phyloP scores from a whole-genome alignment of 2,329 filamentous ascomycete species.

The Cercospora berteroae region DNA sequence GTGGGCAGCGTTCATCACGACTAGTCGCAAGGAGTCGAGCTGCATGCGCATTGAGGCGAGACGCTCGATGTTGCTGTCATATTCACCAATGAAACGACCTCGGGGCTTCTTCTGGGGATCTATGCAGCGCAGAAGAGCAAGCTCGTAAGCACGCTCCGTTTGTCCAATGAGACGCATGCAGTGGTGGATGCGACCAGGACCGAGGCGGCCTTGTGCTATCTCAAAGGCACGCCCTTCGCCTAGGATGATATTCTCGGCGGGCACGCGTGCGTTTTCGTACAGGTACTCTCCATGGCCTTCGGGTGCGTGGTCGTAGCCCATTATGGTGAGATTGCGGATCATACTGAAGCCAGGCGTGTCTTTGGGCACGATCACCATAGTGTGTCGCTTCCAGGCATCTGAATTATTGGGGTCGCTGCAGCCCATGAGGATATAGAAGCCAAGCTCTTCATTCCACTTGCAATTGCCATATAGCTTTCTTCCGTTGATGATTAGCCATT shows the following conservation, averaged over 20 bases:
- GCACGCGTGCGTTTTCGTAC: slow-evolving; percentile 85
- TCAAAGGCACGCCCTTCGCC: slow-evolving; percentile 95
- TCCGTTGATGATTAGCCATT: slow-evolving; percentile 87
- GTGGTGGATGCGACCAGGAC: slow-evolving; percentile 92
- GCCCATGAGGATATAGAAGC: slow-evolving; percentile 92
- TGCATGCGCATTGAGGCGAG: slow-evolving; percentile 87
- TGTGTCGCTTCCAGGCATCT: slow-evolving; percentile 83
- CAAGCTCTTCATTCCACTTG: slow-evolving; percentile 84
- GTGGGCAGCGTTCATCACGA: slow-evolving; percentile 89
- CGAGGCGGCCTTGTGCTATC: slow-evolving; percentile 95
- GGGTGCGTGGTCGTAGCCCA: slow-evolving; percentile 93
- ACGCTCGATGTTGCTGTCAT: slow-evolving; percentile 92
- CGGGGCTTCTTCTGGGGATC: slow-evolving; percentile 86
- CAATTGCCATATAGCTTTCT: slow-evolving; percentile 99
- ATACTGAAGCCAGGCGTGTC: slow-evolving; percentile 81
- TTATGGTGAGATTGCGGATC: slow-evolving; percentile 86
- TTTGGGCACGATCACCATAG: slow-evolving; percentile 87
- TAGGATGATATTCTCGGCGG: slow-evolving; percentile 76
- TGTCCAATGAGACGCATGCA: slow-evolving; percentile 91
- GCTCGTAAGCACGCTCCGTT: slow-evolving; percentile 83
- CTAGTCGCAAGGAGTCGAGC: slow-evolving; percentile 81
- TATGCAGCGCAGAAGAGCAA: slow-evolving; percentile 89
- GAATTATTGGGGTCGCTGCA: slow-evolving; percentile 75
- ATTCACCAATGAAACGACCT: slow-evolving; percentile 76
- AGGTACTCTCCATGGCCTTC: slow-evolving; percentile 90